Evolutionary conservation across 352 stramenopile genomes (phyloP), one percentile per base, ranked within the genome.

Genomic region (Phytophthora quininea): DNA sequence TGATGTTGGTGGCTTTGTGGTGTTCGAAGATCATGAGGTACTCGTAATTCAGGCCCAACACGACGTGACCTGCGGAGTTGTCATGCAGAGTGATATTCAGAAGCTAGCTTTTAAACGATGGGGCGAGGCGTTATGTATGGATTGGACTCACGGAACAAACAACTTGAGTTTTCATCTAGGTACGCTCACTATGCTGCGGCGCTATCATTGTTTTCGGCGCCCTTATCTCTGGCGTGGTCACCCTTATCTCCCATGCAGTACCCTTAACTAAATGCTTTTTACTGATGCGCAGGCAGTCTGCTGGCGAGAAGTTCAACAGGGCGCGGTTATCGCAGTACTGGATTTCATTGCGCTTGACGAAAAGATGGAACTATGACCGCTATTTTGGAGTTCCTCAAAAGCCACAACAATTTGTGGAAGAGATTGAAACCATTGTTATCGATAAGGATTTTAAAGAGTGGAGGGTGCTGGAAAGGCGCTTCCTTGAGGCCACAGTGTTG

Each of bases 371-470:
- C 56, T 10, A 60, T 70, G 37, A 8, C 6, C 5, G 30, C 2
- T 3, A 46, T 70, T 6, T 24, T 70, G 4, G 33, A 54, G 3
- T 64, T 61, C 14, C 56, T 59, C 19, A 70, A 56, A n/a, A 4
- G 31, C 12, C 32, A 53, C 9, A 68, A 68, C 37, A 12, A 9
- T 2, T 10, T 9, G 15, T 68, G 33, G n/a, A 10, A 30, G 14
- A 33, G 14, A 37, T 68, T 3, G 8, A 58, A 37, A 42, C 45
- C 3, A 4, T 59, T 12, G 33, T 70, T 4, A 64, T 64, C 33
- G 62, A 70, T 31, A 60, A 70, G 31, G 48, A 70, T 32, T 70
- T 64, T 30, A 40, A 46, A 12, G 62, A 63, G 42, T 63, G 62
- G 54, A n/a, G 12, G 3, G 53, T 58, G 8, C 46, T 70, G 8